A percentile compares a stretch with the other conserved stretches of the same genome.
phyloP scores from a whole-genome alignment of 2,329 filamentous ascomycete genomes.

The Aureobasidium subglaciale region DNA sequence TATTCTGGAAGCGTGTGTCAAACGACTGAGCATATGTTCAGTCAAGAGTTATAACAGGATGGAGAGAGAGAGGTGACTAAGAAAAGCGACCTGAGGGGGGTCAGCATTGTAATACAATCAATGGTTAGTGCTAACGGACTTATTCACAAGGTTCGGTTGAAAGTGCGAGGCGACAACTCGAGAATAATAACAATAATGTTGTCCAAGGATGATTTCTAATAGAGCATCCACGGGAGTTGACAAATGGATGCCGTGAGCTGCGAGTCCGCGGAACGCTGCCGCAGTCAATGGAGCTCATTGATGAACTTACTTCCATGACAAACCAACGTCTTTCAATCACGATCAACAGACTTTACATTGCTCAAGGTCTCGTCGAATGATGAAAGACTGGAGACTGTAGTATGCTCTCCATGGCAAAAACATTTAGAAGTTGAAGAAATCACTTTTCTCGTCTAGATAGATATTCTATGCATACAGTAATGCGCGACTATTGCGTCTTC shows the following conservation, averaged over 20 bases:
- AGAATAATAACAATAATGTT: background rate
- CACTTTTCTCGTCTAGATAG: slow-evolving; percentile 12
- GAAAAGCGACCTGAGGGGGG: background rate
- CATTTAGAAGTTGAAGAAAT: background rate
- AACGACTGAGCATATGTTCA: background rate
- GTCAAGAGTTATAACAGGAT: background rate
- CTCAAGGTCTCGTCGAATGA: no score
- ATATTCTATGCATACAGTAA: slow-evolving; percentile 7
- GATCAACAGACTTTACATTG: background rate
- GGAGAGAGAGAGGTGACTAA: background rate
- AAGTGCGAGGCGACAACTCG: no score
- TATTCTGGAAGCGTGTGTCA: background rate
- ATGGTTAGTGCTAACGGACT: no score
- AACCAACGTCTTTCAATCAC: no score
- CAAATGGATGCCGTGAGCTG: background rate
- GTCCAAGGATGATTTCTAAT: background rate
- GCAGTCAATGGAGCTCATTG: background rate
- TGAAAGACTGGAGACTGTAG: no score
- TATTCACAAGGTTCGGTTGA: no score
- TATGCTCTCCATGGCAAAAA: background rate
- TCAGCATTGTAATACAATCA: background rate
- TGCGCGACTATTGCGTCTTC: slow-evolving; percentile 23
- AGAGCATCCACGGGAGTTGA: background rate
- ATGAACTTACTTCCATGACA: background rate
- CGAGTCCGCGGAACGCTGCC: slow-evolving; percentile 2